A percentile compares a stretch with the other conserved stretches of the same genome.
phyloP scores from a whole-genome alignment of 192 early-diverging fungal genomes.

The Backusella liffmaniae region DNA sequence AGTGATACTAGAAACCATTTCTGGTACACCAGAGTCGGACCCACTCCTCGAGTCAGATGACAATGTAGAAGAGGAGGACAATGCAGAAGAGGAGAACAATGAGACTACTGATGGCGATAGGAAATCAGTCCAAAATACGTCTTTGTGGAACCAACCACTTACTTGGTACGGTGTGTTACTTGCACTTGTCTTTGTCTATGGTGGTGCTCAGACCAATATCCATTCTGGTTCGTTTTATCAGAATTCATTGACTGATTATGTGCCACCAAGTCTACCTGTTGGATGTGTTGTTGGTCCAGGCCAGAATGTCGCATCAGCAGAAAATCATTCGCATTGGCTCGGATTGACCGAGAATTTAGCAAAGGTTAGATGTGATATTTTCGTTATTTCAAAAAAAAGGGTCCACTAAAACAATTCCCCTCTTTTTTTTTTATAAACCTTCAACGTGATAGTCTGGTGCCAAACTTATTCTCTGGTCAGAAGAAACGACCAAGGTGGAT shows the following conservation, averaged over 20 bases:
- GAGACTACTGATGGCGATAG: too few relatives aligned
- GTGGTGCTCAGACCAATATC: conserved; percentile 9
- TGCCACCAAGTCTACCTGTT: conserved; percentile 6
- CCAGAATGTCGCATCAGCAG: neutral
- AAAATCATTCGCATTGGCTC: conserved; percentile 14
- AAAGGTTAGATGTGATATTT: neutral
- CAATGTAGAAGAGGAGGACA: neutral
- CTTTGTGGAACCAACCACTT: neutral
- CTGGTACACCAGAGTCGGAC: neutral
- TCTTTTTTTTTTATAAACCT: too few relatives aligned
- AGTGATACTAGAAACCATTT: neutral
- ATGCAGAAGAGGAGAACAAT: neutral
- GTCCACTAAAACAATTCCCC: too few relatives aligned
- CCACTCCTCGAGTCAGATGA: neutral
- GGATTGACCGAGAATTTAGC: neutral
- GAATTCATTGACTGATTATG: neutral
- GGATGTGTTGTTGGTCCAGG: conserved; percentile 19
- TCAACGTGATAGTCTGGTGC: conserved; percentile 9
- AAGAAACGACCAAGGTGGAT: neutral
- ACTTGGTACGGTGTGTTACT: neutral
- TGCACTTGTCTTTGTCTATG: neutral
- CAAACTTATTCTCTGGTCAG: conserved; percentile 21
- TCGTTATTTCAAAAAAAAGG: too few relatives aligned
- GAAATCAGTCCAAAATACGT: neutral
- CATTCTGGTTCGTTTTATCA: conserved; percentile 16